A percentile compares a stretch with the other conserved stretches of the same genome.
Evolutionary conservation across 1,284 basidiomycete species (phyloP).

Genomic region (Amylostereum chailletii): DNA sequence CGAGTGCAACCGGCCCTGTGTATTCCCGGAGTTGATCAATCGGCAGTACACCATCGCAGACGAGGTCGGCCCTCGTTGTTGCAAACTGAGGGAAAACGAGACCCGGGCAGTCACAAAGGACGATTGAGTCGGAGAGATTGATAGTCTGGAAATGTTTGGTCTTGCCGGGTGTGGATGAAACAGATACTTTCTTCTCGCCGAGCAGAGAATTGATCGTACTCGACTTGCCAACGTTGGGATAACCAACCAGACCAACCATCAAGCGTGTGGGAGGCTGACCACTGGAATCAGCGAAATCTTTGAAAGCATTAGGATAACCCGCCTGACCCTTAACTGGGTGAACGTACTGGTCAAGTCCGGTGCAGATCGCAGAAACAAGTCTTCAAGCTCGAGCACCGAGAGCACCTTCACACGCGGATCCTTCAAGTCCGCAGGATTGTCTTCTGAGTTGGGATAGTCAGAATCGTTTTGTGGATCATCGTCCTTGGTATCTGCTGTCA

Average conservation of each 20-base stretch:
- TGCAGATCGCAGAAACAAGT: conserved; percentile 71
- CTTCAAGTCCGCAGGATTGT: conserved; percentile 40
- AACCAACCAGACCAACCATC: conserved; percentile 93
- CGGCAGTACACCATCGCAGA: conserved; percentile 94
- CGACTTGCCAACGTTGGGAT: conserved; percentile 98
- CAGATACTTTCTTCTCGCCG: conserved; percentile 94
- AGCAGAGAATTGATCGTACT: conserved; percentile 95
- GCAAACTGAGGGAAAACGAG: conserved; percentile 98
- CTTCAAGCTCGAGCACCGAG: conserved; percentile 85
- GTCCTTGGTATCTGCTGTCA: not conserved
- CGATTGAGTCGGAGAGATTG: conserved; percentile 78
- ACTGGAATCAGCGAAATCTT: conserved; percentile 61
- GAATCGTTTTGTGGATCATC: not conserved
- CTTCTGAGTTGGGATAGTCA: conserved; percentile 33
- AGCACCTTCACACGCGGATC: conserved; percentile 76
- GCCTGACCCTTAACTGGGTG: too few species aligned
- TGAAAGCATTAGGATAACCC: too few species aligned
- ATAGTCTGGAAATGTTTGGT: conserved; percentile 99
- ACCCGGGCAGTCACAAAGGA: conserved; percentile 98
- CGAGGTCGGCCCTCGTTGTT: conserved; percentile 89
- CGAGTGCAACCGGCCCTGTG: conserved; percentile 78
- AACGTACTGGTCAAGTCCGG: conserved; percentile 66
- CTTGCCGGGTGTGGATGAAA: conserved; percentile 95
- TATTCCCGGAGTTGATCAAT: conserved; percentile 98
- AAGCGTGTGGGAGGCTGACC: conserved; percentile 63